Base-by-base conservation (phyloP, 495 filamentous ascomycete species). In the Penicillium malachiteum region DNA sequence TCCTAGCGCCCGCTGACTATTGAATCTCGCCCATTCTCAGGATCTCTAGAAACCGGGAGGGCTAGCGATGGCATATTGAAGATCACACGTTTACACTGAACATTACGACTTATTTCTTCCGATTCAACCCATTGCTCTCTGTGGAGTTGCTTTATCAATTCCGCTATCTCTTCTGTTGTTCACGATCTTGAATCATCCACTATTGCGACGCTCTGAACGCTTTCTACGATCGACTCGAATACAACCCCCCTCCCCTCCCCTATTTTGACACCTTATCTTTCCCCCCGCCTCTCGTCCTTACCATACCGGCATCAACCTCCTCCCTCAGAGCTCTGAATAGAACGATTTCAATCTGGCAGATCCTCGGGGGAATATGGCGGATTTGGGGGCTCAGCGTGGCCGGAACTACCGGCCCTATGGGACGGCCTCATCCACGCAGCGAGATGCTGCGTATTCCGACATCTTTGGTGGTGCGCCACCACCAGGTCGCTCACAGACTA, bases 381-480 rank as follows among this genome's bases (percentile, higher is more conserved):
- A 96, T 71, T 90, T 94, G 74, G 74, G 83, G 59, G 65, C 79
- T 50, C 89, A 90, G 70, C 87, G 89, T 70, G 82, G 85, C 77
- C 78, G 88, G 74, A 79, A 84, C 62, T 84, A 86, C 74, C 78
- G 80, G 65, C 81, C 82, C 56, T 88, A 90, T 71, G 87, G 84
- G 57, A 81, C 85, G 67, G 73, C 88, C 34, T 84, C 87, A 47
- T 82, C 83, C 67, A 80, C 82, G 63, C 90, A 95, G 72, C 86
- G 94, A 74, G 93, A 98, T 81, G 91, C 90, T 64, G 94, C 92
- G 34, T 98, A 95, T 72, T 90, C 89, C 52, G 90, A 92, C 74
- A 99, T 99, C 62, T 99, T 99, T 65, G 94, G 94, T 58, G 84
- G 85, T 65, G 83, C 89, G 47, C 90, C 89, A 45, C 90, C 89